Evolutionary conservation across 495 filamentous ascomycete genomes (phyloP).

Genomic region (Penicillium nucicola): DNA sequence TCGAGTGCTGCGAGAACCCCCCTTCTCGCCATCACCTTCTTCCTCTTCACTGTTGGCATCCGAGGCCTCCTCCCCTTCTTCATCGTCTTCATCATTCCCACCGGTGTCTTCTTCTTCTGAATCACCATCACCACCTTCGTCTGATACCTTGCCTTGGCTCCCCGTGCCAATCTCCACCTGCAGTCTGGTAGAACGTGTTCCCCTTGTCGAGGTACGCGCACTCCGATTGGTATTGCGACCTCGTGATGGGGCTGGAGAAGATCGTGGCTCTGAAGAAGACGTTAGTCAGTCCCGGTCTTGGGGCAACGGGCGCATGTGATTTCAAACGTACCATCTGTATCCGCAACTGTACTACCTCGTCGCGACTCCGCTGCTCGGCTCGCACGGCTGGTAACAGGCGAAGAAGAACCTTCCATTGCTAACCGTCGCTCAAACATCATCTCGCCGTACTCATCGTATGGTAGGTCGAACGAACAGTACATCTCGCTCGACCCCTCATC

Average conservation of each 20-base stretch:
- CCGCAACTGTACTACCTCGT: conserved; percentile 42
- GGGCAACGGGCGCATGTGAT: conserved; percentile 7
- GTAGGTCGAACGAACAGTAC: conserved; percentile 72
- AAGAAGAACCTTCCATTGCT: conserved; percentile 55
- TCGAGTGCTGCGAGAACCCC: conserved; percentile 39
- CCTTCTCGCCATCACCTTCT: conserved; percentile 37
- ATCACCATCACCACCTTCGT: conserved; percentile 41
- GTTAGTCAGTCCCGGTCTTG: conserved; percentile 6
- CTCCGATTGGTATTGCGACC: conserved; percentile 40
- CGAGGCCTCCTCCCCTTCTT: conserved; percentile 32
- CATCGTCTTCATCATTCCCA: conserved; percentile 38
- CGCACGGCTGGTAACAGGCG: conserved; percentile 52
- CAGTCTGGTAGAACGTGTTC: conserved; percentile 42
- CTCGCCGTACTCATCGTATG: conserved; percentile 71
- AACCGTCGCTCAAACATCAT: conserved; percentile 67
- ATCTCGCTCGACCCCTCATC: conserved; percentile 51
- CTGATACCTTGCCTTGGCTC: conserved; percentile 26
- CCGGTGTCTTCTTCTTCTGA: conserved; percentile 37
- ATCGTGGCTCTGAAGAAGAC: conserved; percentile 40
- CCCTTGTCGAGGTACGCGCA: conserved; percentile 34
- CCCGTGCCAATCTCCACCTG: conserved; percentile 38
- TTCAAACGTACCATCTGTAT: conserved; percentile 51
- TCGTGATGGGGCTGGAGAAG: conserved; percentile 47
- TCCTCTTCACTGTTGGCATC: conserved; percentile 25
- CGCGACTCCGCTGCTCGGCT: conserved; percentile 44